Evolutionary conservation across 768 basidiomycete genomes (phyloP).

Genomic region (Lactarius vividus): DNA sequence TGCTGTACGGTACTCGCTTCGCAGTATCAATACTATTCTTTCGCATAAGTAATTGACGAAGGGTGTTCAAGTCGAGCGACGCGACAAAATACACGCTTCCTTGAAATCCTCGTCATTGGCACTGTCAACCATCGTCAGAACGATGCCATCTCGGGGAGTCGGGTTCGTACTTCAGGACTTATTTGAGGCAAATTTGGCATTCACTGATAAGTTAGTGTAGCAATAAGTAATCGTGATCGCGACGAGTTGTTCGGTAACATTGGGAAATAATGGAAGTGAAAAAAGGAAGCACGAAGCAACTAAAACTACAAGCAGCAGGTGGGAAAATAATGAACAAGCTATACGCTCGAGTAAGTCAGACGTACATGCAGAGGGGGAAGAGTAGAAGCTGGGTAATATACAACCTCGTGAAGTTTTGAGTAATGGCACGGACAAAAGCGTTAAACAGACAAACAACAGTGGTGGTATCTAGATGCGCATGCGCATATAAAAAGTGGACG

Average conservation of each 20-base stretch:
- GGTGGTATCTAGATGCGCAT: slow-evolving; percentile 23
- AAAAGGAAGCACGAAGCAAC: neutral
- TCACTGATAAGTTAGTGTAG: slow-evolving; percentile 1
- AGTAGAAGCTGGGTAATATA: slow-evolving; percentile 15
- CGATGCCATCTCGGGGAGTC: neutral
- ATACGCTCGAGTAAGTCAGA: slow-evolving; percentile 14
- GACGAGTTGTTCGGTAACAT: neutral
- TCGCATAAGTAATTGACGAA: neutral
- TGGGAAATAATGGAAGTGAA: neutral
- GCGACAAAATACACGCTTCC: neutral
- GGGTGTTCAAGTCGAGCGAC: neutral
- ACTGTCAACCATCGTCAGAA: neutral
- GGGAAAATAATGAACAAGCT: slow-evolving; percentile 3
- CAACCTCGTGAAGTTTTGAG: slow-evolving; percentile 13
- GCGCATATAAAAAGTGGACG: slow-evolving; percentile 21
- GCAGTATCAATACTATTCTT: neutral
- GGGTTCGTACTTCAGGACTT: neutral
- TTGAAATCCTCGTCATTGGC: neutral
- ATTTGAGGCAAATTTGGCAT: neutral
- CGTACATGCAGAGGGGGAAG: neutral
- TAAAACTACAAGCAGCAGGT: slow-evolving; percentile 15
- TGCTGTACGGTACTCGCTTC: neutral
- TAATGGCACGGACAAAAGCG: slow-evolving; percentile 3
- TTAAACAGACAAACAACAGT: slow-evolving; percentile 11
- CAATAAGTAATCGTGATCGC: neutral